Evolutionary conservation across 2,329 filamentous ascomycete genomes (phyloP).

Genomic region (Aspergillus arachidicola): DNA sequence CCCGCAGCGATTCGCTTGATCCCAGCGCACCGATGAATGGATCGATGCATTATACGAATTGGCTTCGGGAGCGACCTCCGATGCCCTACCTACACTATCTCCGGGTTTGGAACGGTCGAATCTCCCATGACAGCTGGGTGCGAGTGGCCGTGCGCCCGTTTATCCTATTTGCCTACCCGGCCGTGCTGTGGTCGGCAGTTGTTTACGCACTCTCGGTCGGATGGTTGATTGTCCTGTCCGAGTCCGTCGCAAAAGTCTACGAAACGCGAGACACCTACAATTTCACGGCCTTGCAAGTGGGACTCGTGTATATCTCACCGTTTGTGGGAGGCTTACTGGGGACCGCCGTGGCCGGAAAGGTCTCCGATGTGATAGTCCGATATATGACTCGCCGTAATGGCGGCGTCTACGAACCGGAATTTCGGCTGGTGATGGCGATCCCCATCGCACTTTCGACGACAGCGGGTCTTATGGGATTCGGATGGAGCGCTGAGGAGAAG

Average conservation of each 20-base stretch:
- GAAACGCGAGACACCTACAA: slow-evolving; percentile 70
- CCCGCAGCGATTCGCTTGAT: slow-evolving; percentile 37
- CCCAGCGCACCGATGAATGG: slow-evolving; percentile 28
- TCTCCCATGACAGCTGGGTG: slow-evolving; percentile 77
- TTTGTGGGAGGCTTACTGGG: slow-evolving; percentile 87
- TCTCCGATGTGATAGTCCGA: slow-evolving; percentile 82
- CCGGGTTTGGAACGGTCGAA: slow-evolving; percentile 74
- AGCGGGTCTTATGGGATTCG: slow-evolving; percentile 90
- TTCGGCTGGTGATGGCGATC: slow-evolving; percentile 82
- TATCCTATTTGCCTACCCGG: slow-evolving; percentile 82
- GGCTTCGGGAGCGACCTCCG: slow-evolving; percentile 66
- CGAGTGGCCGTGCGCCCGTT: slow-evolving; percentile 79
- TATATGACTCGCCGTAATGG: slow-evolving; percentile 82
- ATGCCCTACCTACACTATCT: slow-evolving; percentile 76
- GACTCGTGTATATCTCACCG: slow-evolving; percentile 85
- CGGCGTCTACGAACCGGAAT: slow-evolving; percentile 95
- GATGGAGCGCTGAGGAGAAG: slow-evolving; percentile 79
- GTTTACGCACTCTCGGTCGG: slow-evolving; percentile 88
- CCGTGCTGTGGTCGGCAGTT: slow-evolving; percentile 82
- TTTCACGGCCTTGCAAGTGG: slow-evolving; percentile 78
- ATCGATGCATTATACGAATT: slow-evolving; percentile 65
- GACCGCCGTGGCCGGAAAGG: slow-evolving; percentile 85
- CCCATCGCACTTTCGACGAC: slow-evolving; percentile 78
- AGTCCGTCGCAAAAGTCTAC: slow-evolving; percentile 81
- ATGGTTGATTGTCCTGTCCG: slow-evolving; percentile 93